These are phyloP conservation scores for Magnaporthiopsis incrustans DNA, from an alignment of 2,329 filamentous ascomycete species.

Conservation along the genomic window DNA sequence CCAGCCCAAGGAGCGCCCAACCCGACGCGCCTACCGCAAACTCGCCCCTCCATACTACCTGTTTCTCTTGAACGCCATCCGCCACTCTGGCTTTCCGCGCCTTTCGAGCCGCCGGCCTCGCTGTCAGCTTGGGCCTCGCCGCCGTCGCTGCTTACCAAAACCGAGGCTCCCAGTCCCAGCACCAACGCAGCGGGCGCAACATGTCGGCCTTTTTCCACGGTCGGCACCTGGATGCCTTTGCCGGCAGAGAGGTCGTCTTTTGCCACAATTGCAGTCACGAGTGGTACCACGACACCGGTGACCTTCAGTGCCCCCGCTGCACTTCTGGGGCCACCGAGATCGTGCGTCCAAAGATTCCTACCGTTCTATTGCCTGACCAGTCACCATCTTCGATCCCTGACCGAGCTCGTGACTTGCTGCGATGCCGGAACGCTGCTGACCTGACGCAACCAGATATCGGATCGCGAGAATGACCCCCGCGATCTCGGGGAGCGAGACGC, in stretches of 20 bases:
- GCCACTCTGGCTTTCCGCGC: constrained; percentile 48
- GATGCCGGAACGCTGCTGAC: constrained; percentile 16
- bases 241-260: constrained; percentile 64
- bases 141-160: constrained; percentile 47
- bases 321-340: constrained; percentile 76
- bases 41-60: neutral
- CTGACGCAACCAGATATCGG: constrained; percentile 31
- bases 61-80: neutral
- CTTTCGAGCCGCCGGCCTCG: constrained; percentile 45
- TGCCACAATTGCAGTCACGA: constrained; percentile 77
- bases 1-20: neutral
- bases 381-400: neutral
- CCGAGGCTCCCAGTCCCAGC: constrained; percentile 24
- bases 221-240: constrained; percentile 40
- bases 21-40: neutral
- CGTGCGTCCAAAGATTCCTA: constrained; percentile 35
- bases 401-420: constrained; percentile 10
- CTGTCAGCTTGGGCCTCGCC: constrained; percentile 50
- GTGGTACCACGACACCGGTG: constrained; percentile 68
- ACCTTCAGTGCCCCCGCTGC: constrained; percentile 69
- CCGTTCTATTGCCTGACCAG: neutral
- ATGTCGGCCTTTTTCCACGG: constrained; percentile 15
- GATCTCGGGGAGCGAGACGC: constrained; percentile 15
- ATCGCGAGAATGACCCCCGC: constrained; percentile 55
- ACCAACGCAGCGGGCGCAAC: constrained; percentile 17